Conservation (phyloP, 2,329 filamentous ascomycete genomes). For the Diaporthe aspalathi region DNA sequence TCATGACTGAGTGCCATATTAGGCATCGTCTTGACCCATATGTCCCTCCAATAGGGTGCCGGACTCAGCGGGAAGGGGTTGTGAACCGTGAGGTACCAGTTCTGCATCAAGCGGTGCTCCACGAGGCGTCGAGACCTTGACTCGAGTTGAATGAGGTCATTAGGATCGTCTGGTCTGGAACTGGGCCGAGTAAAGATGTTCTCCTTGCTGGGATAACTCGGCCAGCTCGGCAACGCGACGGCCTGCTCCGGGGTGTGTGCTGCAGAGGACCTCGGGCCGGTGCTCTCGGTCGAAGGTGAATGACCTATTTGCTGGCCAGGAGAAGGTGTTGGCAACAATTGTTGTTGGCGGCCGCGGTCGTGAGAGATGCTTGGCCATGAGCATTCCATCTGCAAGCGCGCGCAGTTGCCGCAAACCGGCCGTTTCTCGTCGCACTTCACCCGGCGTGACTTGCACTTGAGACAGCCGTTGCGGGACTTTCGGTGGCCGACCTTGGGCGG, state of each 20-base stretch:
- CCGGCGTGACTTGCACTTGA: slow-evolving; percentile 46
- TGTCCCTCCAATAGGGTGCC: slow-evolving; percentile 40
- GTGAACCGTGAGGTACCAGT: slow-evolving; percentile 41
- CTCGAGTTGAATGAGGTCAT: slow-evolving; percentile 41
- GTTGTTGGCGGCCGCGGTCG: background rate
- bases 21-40: slow-evolving; percentile 42
- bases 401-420: slow-evolving; percentile 45
- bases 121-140: slow-evolving; percentile 43
- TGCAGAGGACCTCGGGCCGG: background rate
- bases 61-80: slow-evolving; percentile 40
- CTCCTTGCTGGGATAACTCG: slow-evolving; percentile 16
- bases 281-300: slow-evolving; percentile 18
- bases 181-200: slow-evolving; percentile 28
- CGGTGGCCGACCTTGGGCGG: slow-evolving; percentile 46
- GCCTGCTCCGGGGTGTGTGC: slow-evolving; percentile 20
- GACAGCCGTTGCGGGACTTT: slow-evolving; percentile 48
- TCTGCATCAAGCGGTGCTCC: slow-evolving; percentile 46
- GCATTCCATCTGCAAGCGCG: slow-evolving; percentile 42
- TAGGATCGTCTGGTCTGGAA: background rate
- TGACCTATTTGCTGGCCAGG: slow-evolving; percentile 4
- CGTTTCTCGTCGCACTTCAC: slow-evolving; percentile 47
- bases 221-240: slow-evolving; percentile 30
- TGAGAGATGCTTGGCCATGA: slow-evolving; percentile 39
- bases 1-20: slow-evolving; percentile 42
- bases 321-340: slow-evolving; percentile 24